Conservation (phyloP, 208 protist species). For the Crithidia mellificae region DNA sequence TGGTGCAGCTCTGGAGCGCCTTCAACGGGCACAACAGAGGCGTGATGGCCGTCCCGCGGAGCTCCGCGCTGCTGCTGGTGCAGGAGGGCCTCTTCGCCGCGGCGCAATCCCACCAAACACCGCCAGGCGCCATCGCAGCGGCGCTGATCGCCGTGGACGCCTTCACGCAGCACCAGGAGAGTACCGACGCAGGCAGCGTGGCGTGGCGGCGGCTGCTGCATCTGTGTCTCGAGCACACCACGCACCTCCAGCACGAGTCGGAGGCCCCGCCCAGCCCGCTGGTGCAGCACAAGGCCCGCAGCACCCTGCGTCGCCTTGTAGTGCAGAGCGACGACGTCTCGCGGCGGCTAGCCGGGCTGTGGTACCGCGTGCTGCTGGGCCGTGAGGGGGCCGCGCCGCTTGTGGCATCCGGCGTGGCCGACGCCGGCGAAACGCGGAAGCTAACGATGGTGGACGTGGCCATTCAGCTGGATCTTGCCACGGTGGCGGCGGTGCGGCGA, state of each 20-base stretch:
- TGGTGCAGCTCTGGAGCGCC: conserved; percentile 25
- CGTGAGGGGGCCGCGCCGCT: neutral
- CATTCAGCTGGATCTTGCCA: conserved; percentile 43
- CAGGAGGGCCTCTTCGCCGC: conserved; percentile 13
- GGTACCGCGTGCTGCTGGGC: conserved; percentile 17
- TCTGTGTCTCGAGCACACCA: conserved; percentile 25
- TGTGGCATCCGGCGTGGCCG: conserved; percentile 1
- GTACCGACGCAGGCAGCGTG: neutral
- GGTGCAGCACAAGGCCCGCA: conserved; percentile 11
- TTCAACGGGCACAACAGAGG: conserved; percentile 1
- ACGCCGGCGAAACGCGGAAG: conserved; percentile 7
- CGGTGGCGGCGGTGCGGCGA: conserved; percentile 27
- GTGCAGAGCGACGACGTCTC: conserved; percentile 25
- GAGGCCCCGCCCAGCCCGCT: conserved; percentile 11
- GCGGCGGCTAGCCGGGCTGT: conserved; percentile 16
- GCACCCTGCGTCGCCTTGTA: conserved; percentile 12
- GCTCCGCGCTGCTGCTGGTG: conserved; percentile 27
- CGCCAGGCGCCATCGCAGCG: neutral
- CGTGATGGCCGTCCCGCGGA: conserved; percentile 15
- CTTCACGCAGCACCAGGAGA: conserved; percentile 21
- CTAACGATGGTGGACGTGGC: conserved; percentile 33
- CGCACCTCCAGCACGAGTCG: conserved; percentile 16
- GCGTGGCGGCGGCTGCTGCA: conserved; percentile 22
- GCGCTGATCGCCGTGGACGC: conserved; percentile 22
- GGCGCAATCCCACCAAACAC: neutral